Base-by-base conservation (phyloP, 2,329 filamentous ascomycete genomes). In the Aspergillus pseudonomiae region DNA sequence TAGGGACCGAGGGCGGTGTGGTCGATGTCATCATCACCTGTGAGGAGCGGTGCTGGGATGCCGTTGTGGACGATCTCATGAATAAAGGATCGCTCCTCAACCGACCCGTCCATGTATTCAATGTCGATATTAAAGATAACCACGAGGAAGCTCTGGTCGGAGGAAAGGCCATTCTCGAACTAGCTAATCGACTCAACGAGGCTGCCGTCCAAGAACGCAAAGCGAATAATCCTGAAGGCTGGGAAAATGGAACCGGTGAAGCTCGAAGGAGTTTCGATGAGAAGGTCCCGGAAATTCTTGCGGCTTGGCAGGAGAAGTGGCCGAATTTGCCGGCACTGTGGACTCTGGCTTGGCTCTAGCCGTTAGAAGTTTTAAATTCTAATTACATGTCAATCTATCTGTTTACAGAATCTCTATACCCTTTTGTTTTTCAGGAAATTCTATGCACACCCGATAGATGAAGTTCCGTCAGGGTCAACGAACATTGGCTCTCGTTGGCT, bases 41-140 rank as follows among this genome's bases (percentile, higher is more conserved):
- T 75, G 95, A 99, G 78, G 95, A 99, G 80, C 86, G 95, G 65
- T 99, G 95, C 76, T 99, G 96, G 93, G 95, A 99, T 79, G 94
- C 95, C 5, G 95, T 99, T 39, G 86, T 99, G 12, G 95, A 99
- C 72, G 94, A 99, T 76, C 83, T 99, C 59, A 87, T 97, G 66
- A 91, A 89, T 71, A 88, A 96, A 66, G 95, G 94, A 9, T 88
- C 91, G 0, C 91, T 92, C 4, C 83, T 99, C 62, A 99, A 99
- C 77, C 85, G 93, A 2, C 94, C 95, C 0, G 95, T 99, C 0
- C 95, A 99, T 75, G 92, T 99, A 62, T 96, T 99, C 83, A 99
- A 99, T 72, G 91, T 99, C 60, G 95, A 99, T 76, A 99, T 99
- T 74, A 94, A 91, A 78, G 95, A 99, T 80, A 99, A 98, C 74